Evolutionary conservation across 805 yeast species (phyloP).

Genomic region (Wickerhamomyces bisporus): DNA sequence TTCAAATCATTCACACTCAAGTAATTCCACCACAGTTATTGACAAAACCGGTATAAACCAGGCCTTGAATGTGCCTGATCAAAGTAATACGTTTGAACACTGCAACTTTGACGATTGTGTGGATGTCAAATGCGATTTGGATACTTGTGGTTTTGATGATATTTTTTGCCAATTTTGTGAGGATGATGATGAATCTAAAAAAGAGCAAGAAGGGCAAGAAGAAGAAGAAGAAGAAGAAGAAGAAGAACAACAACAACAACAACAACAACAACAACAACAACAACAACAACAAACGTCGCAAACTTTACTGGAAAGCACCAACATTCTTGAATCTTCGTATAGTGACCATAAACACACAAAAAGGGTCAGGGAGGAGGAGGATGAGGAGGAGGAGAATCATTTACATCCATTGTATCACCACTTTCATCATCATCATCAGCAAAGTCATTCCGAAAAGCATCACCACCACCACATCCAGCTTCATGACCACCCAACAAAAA

Average conservation of each 20-base stretch:
- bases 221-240: no score
- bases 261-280: no score
- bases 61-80: no score
- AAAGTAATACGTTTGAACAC: constrained; percentile 8
- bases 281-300: no score
- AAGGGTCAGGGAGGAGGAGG: constrained; percentile 16
- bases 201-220: no score
- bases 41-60: no score
- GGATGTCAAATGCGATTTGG: constrained; percentile 24
- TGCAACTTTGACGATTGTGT: constrained; percentile 21
- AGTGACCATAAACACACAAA: constrained; percentile 7
- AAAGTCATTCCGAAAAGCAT: constrained; percentile 24
- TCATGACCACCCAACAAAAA: constrained; percentile 27
- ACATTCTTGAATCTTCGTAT: no score
- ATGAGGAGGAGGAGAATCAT: no score
- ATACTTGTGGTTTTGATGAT: constrained; percentile 28
- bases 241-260: constrained; percentile 2
- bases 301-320: no score
- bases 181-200: constrained; percentile 8
- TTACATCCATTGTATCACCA: constrained; percentile 20
- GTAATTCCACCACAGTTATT: no score
- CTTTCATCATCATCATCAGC: constrained; percentile 9
- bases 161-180: constrained; percentile 29
- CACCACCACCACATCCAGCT: constrained; percentile 35
- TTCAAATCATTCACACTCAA: constrained; percentile 2